Evolutionary conservation across 1,284 basidiomycete species (phyloP), one percentile per base, ranked within the genome.

Genomic region (Papiliotrema terrestris): DNA sequence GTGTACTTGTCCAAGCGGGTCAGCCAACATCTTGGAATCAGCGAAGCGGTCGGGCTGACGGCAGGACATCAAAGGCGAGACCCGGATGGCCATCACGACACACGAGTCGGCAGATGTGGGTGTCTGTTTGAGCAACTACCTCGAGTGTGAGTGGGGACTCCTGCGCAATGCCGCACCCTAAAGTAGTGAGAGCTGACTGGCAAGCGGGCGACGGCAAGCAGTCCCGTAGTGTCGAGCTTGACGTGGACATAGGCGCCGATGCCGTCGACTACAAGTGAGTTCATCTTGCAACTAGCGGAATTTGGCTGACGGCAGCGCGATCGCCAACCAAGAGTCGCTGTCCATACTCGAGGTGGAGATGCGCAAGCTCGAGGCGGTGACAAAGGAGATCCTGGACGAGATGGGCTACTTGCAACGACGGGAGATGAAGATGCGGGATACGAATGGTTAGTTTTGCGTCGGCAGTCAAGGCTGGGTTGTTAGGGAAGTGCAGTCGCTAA

Each of bases 171-270:
- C 5, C 6, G 29, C 11, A 11, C 29, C 29, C 5, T 32, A 11
- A 5, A 32, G 29, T 6, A 6, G 29, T 8, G 23, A 11, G 22
- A 25, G 20, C 52, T 54, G 32, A 54, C 56, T 32, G 80, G 11
- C 20, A 36, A 66, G 64, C 51, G 42, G 62, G 58, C n/a, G 48
- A 51, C 35, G 68, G 77, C 20, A 82, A 82, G 55, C 79, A 83
- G 55, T 78, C 80, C 35, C 82, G 89, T 35, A 82, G 87, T 22
- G 79, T 98, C 61, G 95, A 98, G 79, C 79, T 98, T 52, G 95
- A 98, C 72, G 86, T 98, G 42, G 96, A 98, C 71, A 95, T 98
- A 75, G 95, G 95, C 45, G 94, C 95, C 19, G 95, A 98, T 68
- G 96, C 96, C 0, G 87, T 98, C 41, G 96, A 98, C 78, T 98